Evolutionary conservation across 768 basidiomycete species (phyloP), one percentile per base, ranked within the genome.

Genomic region (Termitomyces sp.): DNA sequence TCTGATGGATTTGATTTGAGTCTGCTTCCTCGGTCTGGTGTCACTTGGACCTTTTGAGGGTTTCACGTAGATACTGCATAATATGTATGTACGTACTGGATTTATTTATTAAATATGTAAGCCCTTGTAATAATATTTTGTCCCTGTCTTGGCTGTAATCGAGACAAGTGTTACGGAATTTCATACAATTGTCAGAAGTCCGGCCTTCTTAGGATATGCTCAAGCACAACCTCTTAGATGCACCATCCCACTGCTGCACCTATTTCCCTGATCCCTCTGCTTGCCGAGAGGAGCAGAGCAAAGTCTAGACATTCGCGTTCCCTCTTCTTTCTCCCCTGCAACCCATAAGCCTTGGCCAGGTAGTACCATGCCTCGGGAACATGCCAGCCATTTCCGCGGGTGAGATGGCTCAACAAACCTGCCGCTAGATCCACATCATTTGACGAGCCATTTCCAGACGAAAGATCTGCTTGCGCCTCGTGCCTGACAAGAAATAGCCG

Each of bases 341-440:
- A 67, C 49, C 87, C 85, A 65, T 89, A 89, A 24, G 87, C 88
- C 65, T 87, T 92, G 6, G 87, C 91, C 14, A 98, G 79, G 69
- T 86, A 90, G 70, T 89, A 96, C 96, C 96, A 99, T 26, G 90
- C 95, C 69, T 98, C 96, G 0, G 94, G 84, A 2, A 90, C 81
- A 68, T 97, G 88, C 94, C 94, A 98, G 12, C 88, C 96, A 0
- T 77, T 74, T 0, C 89, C 91, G 42, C 84, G 82, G 0, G 93
- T 91, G 49, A 94, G 67, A 61, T 90, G 84, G 1, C 81, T 81
- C 28, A 98, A 78, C 65, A 95, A 73, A 2, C 88, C 88, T 4
- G 90, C 92, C 0, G 92, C 92, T 40, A 97, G 77, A 66, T 96
- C 92, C 8, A 89, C 78, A 65, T 87, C 56, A 26, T 43, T 58